Evolutionary conservation across 2,329 filamentous ascomycete species (phyloP), one percentile per base, ranked within the genome.

Genomic region (Fusarium sp.): DNA sequence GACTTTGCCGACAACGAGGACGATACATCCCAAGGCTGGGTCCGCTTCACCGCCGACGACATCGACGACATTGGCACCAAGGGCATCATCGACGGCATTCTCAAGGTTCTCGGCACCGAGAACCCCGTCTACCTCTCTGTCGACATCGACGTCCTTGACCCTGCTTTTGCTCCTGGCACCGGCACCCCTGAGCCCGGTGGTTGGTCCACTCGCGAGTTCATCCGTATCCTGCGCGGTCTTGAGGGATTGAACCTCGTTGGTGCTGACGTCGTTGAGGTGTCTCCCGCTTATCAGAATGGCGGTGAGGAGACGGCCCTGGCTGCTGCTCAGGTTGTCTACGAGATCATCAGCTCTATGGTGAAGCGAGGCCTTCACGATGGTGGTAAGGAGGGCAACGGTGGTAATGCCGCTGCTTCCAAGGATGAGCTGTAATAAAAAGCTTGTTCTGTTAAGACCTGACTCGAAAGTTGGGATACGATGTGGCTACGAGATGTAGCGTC

Each of bases 141-240:
- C 7, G 94, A 97, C 76, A 97, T 97, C 73, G 94, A 97, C 76
- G 94, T 93, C 1, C 84, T 97, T 5, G 94, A 97, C 76, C 94
- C 94, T 0, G 80, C 79, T 9, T 81, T 82, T 53, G 80, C 80
- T 3, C 93, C 93, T 0, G 93, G 91, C 3, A 97, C 94, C 0
- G 94, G 94, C 2, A 97, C 94, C 0, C 94, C 94, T 0, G 94
- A 97, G 82, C 92, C 94, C 0, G 94, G 94, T 59, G 94, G 94
- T 38, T 97, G 94, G 94, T 96, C 93, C 7, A 97, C 92, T 21
- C 85, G 94, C 52, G 94, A 97, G 83, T 84, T 97, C 72, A 95
- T 97, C 68, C 85, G 92, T 14, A 93, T 97, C 60, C 80, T 97
- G 76, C 84, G 94, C 33, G 94, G 93, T 1, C 87, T 97, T 42